Evolutionary conservation across 2,329 filamentous ascomycete genomes (phyloP).

Genomic region (Ophiostoma ulmi): DNA sequence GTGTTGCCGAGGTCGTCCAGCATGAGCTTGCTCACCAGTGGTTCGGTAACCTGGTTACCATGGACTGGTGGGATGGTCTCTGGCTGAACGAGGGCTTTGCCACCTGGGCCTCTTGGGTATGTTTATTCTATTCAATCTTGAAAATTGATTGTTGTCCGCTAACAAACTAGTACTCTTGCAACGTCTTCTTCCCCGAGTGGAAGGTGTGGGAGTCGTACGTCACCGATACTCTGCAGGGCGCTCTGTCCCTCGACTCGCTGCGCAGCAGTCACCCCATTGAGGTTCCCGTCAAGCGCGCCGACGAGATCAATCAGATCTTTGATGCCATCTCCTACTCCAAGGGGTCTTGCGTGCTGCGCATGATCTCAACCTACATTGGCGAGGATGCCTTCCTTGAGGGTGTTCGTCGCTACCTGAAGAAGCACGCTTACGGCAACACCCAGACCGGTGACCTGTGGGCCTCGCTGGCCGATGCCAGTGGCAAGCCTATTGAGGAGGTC

Average conservation of each 20-base stretch:
- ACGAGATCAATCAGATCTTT: conserved; percentile 97
- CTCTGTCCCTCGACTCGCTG: conserved; percentile 80
- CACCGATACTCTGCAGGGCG: conserved; percentile 83
- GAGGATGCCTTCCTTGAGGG: conserved; percentile 92
- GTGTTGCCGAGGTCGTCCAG: conserved; percentile 91
- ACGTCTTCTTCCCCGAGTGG: conserved; percentile 95
- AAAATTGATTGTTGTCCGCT: neutral
- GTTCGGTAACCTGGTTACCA: conserved; percentile 88
- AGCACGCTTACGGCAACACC: conserved; percentile 95
- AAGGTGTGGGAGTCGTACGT: conserved; percentile 97
- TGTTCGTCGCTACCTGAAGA: conserved; percentile 84
- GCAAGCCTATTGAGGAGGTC: conserved; percentile 81
- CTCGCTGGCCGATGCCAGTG: conserved; percentile 79
- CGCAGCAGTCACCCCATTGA: conserved; percentile 95
- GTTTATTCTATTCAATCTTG: conserved; percentile 10
- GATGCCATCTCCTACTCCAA: conserved; percentile 97
- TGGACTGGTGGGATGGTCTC: conserved; percentile 90
- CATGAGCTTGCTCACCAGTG: conserved; percentile 93
- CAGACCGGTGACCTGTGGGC: conserved; percentile 87
- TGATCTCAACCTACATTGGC: conserved; percentile 93
- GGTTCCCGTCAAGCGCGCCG: conserved; percentile 88
- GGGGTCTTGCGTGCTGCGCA: conserved; percentile 89
- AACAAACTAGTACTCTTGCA: conserved; percentile 66
- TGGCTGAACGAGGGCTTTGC: conserved; percentile 91
- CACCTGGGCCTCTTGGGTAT: conserved; percentile 67